These are phyloP conservation scores for Saccharomycopsis capsularis DNA, from an alignment of 805 yeast genomes.

Conservation along the genomic window DNA sequence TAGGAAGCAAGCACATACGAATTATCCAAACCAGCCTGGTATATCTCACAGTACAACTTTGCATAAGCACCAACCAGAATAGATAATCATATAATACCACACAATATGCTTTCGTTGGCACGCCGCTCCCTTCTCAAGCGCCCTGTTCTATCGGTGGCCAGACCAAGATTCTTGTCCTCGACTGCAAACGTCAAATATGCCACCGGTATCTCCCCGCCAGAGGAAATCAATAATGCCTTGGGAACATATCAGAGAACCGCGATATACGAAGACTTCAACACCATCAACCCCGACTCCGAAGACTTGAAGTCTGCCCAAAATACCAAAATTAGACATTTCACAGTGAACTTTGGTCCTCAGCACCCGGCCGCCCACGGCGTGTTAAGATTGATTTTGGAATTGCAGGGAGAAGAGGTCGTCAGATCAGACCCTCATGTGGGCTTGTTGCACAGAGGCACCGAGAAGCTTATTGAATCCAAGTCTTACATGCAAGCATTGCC, in stretches of 20 bases:
- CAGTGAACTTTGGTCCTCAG: slow-evolving; percentile 88
- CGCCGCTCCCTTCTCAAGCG: neutral
- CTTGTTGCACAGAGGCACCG: slow-evolving; percentile 81
- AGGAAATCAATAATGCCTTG: slow-evolving; percentile 34
- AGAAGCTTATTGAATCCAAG: slow-evolving; percentile 78
- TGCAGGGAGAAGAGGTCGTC: slow-evolving; percentile 83
- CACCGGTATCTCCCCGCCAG: slow-evolving; percentile 22
- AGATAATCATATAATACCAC: neutral
- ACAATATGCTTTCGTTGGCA: neutral
- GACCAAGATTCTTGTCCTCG: neutral
- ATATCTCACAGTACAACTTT: neutral
- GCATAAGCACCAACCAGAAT: neutral
- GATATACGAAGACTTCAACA: slow-evolving; percentile 25
- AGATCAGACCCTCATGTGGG: slow-evolving; percentile 89
- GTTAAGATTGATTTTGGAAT: slow-evolving; percentile 74
- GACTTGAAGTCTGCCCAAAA: slow-evolving; percentile 24
- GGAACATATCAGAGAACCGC: slow-evolving; percentile 30
- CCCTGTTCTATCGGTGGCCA: neutral
- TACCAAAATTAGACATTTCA: slow-evolving; percentile 72
- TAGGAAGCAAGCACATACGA: neutral
- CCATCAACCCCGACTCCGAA: slow-evolving; percentile 34
- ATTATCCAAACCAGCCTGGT: neutral
- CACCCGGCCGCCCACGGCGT: slow-evolving; percentile 96
- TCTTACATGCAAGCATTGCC: slow-evolving; percentile 86
- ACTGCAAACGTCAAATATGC: neutral